Evolutionary conservation across 768 basidiomycete species (phyloP).

Genomic region (Tephrocybe sp.): DNA sequence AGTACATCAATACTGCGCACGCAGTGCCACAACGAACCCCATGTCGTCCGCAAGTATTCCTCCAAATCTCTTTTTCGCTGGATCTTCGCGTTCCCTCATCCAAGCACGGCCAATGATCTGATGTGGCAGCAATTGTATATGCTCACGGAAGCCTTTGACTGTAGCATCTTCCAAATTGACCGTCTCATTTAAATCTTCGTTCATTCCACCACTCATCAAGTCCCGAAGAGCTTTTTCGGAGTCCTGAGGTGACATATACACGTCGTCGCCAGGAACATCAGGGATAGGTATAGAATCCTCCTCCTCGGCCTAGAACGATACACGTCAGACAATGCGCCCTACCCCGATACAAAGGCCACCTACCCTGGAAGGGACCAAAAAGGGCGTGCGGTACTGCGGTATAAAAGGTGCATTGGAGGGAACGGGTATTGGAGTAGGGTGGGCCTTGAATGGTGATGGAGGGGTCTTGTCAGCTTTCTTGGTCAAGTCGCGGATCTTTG

Average conservation of each 20-base stretch:
- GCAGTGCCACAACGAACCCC: constrained; percentile 49
- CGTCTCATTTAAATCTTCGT: constrained; percentile 53
- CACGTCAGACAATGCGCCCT: not conserved
- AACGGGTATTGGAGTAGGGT: constrained; percentile 28
- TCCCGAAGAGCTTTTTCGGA: constrained; percentile 79
- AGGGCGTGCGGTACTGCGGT: constrained; percentile 9
- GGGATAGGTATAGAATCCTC: constrained; percentile 27
- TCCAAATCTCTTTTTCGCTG: constrained; percentile 66
- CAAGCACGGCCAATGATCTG: constrained; percentile 83
- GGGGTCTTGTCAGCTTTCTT: constrained; percentile 7
- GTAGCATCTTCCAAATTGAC: constrained; percentile 64
- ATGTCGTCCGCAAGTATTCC: constrained; percentile 93
- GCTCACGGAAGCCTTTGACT: constrained; percentile 75
- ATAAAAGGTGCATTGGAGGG: constrained; percentile 29
- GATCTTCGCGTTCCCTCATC: constrained; percentile 81
- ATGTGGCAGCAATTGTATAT: constrained; percentile 75
- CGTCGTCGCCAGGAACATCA: constrained; percentile 25
- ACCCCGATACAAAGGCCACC: not conserved
- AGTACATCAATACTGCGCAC: not conserved
- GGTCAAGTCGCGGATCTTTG: constrained; percentile 10
- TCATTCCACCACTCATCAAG: constrained; percentile 65
- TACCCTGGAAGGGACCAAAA: constrained; percentile 2
- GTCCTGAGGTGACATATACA: constrained; percentile 44
- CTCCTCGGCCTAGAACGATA: constrained; percentile 17
- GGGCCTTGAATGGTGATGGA: constrained; percentile 11